Percentiles rank a stretch among this genome's conserved stretches.
These are phyloP conservation scores for Pseudogymnoascus sp. DNA, from an alignment of 2,329 filamentous ascomycete species.

Conservation along the genomic window DNA sequence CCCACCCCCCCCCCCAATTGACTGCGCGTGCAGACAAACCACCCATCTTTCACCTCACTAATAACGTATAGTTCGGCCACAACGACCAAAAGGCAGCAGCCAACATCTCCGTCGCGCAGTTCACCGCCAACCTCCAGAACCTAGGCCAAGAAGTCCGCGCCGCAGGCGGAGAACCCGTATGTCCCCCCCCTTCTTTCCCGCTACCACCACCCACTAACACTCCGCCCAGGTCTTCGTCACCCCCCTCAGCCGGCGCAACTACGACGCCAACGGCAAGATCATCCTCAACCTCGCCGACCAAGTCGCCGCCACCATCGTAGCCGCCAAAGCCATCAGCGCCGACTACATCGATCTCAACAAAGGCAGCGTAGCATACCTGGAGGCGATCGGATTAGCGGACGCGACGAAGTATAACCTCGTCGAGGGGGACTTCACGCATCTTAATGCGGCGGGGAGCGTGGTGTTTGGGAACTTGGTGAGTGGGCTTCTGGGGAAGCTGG, in stretches of 20 bases:
- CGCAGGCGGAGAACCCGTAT: slow-evolving; percentile 26
- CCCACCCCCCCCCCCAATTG: neutral
- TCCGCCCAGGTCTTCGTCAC: slow-evolving; percentile 32
- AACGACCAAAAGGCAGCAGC: slow-evolving; percentile 41
- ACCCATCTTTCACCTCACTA: neutral
- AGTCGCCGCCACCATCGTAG: slow-evolving; percentile 29
- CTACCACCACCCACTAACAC: neutral
- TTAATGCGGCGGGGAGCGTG: slow-evolving; percentile 34
- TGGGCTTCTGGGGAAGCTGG: slow-evolving; percentile 17
- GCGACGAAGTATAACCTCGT: slow-evolving; percentile 33
- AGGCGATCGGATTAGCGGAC: slow-evolving; percentile 32
- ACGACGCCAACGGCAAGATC: slow-evolving; percentile 28
- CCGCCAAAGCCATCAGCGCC: slow-evolving; percentile 27
- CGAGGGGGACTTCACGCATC: slow-evolving; percentile 37
- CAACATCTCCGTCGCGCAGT: slow-evolving; percentile 32
- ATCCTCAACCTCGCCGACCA: slow-evolving; percentile 33
- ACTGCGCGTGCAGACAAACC: neutral
- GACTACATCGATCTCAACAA: slow-evolving; percentile 34
- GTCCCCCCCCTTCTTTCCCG: neutral
- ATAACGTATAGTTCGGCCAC: slow-evolving; percentile 35
- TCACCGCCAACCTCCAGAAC: slow-evolving; percentile 34
- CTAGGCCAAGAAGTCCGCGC: slow-evolving; percentile 26
- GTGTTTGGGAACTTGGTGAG: slow-evolving; percentile 36
- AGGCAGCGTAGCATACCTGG: slow-evolving; percentile 33
- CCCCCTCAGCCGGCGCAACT: slow-evolving; percentile 35